Base-by-base conservation (phyloP, 2,329 filamentous ascomycete species). In the Aspergillus glaucus region DNA sequence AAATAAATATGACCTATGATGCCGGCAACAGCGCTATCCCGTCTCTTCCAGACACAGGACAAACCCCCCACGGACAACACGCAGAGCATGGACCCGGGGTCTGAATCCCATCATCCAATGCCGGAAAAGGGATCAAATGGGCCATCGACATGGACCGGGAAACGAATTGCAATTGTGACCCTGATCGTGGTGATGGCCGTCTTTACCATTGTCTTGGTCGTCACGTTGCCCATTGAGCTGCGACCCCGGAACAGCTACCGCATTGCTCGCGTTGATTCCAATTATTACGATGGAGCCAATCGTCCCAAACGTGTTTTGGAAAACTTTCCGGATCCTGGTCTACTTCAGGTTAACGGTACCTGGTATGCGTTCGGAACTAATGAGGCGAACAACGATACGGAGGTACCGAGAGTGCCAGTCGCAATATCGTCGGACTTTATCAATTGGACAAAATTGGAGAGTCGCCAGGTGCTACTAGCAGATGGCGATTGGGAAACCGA, bases 401-500 rank as follows among this genome's bases (percentile, higher is more conserved):
- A 53, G 6, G 52, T 54, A 4, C 50, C 57, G 10, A 69, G 80
- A 52, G 69, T 84, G 8, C 80, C 81, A 48, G 70, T 78, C 2
- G 80, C 80, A 4, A 72, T 61, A 2, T 76, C 77, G 3, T 58
- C 63, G 2, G 69, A 76, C 40, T 74, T 79, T 41, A 62, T 67
- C 21, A 74, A 70, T 10, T 72, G 75, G 58, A 78, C 74, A 6
- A 43, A n/a, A 43, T 28, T 43, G 22, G 21, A 8, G 2, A 22
- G 22, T 14, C 24, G 12, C 9, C 30, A 40, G 4, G 15, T 39
- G 2, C 32, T 45, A 26, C 21, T 34, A 5, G 10, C 19, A 15
- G 62, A 68, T 73, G 74, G 72, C 2, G 52, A 65, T 5, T 85
- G 82, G 80, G 76, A 76, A 22, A 73, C 65, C 6, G 72, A 72